Evolutionary conservation across 495 filamentous ascomycete species (phyloP), one percentile per base, ranked within the genome.

Genomic region (Terfezia boudieri): DNA sequence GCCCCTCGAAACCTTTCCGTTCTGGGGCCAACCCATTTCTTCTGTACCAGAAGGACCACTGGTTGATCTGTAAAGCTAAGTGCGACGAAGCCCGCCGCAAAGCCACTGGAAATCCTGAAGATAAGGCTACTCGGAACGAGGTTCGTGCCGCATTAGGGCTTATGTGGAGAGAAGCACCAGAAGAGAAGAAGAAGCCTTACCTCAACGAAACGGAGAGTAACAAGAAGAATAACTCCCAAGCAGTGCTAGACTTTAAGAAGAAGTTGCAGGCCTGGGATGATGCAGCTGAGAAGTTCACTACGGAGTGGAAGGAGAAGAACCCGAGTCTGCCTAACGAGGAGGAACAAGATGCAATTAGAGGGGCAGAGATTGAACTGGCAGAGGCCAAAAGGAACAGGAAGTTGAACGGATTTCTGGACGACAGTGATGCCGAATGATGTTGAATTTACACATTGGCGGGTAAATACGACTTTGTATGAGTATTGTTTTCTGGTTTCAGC

Each of bases 121-220:
- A 80, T 2, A 89, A 74, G 56, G 76, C 76, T 2, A 69, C 71
- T 1, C 74, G 76, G 49, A 74, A 89, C 59, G 85, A 90, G 58
- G 80, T 98, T 52, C 81, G 90, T 37, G 73, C 77, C 9, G 83
- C 83, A 56, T 73, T 89, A 17, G 84, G 86, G 16, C 77, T 80
- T 60, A 87, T 86, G 83, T 98, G 90, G 90, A 80, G 82, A 57
- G 79, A 83, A 54, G 80, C 83, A 0, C 60, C 71, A 4, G 73
- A 74, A 9, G 83, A 80, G 37, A 73, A 74, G 57, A 82, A 81
- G 64, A 70, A 73, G 62, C 87, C 85, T 26, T 95, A 84, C 60
- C 69, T 84, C 54, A 80, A 84, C 38, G 72, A 78, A 62, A 80
- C 80, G 5, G 76, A 81, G 56, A 73, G 71, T 16, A 77, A 83